Evolutionary conservation across 2,329 filamentous ascomycete genomes (phyloP).

Genomic region (Seiridium cupressi): DNA sequence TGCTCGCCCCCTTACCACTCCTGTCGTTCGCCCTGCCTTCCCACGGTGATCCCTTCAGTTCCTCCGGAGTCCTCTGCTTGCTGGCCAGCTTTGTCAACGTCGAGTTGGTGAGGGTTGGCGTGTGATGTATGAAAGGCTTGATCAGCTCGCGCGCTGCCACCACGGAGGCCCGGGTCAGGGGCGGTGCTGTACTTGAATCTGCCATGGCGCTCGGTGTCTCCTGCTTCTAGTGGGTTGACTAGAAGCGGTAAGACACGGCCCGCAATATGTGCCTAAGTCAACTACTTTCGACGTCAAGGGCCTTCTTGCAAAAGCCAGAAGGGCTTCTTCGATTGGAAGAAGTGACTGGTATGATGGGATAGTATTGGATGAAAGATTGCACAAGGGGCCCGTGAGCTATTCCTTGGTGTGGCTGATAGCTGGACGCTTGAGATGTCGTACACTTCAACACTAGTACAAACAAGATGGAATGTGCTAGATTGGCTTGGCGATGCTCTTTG

Average conservation of each 20-base stretch:
- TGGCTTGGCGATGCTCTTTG: background rate
- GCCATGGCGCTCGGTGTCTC: slow-evolving; percentile 41
- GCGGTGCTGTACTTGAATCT: slow-evolving; percentile 51
- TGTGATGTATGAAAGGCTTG: slow-evolving; percentile 73
- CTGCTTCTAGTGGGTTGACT: too few species aligned
- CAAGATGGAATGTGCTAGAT: background rate
- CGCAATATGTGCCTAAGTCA: background rate
- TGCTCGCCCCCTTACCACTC: slow-evolving; percentile 41
- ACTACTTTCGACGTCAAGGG: too few species aligned
- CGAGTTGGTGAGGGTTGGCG: slow-evolving; percentile 76
- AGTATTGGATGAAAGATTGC: too few species aligned
- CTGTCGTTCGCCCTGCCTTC: slow-evolving; percentile 33
- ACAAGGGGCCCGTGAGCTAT: too few species aligned
- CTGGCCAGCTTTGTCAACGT: slow-evolving; percentile 76
- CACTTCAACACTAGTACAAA: too few species aligned
- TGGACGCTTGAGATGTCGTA: too few species aligned
- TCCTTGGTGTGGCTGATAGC: too few species aligned
- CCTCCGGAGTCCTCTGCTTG: slow-evolving; percentile 56
- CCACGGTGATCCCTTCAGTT: slow-evolving; percentile 56
- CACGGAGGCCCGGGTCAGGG: slow-evolving; percentile 72
- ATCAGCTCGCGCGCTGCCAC: slow-evolving; percentile 71
- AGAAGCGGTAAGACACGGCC: too few species aligned
- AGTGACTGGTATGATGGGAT: too few species aligned
- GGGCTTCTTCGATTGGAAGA: too few species aligned
- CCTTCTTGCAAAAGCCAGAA: too few species aligned